Evolutionary conservation across 148 eudicot species (phyloP).

Genomic region (Bassia scoparia): DNA sequence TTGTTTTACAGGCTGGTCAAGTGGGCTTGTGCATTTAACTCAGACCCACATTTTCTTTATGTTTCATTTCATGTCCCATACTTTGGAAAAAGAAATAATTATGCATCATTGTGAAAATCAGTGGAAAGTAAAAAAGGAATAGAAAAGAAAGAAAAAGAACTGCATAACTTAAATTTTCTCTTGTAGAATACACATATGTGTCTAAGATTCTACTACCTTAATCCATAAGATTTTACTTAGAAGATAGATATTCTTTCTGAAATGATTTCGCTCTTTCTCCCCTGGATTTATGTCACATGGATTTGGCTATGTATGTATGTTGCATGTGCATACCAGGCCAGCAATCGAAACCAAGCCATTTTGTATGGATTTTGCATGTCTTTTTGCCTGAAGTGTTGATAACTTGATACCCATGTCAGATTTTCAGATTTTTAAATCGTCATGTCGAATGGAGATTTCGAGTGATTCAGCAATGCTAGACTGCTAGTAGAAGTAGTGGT

Average conservation of each 20-base stretch:
- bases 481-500: background rate
- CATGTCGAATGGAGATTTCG: background rate
- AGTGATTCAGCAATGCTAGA: background rate
- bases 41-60: conserved; percentile 8
- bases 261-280: background rate
- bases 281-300: background rate
- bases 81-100: background rate
- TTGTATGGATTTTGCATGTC: background rate
- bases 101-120: conserved; percentile 2
- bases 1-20: conserved; percentile 25
- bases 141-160: background rate
- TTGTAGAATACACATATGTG: background rate
- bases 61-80: background rate
- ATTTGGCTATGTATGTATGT: conserved; percentile 6
- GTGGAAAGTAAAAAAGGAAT: too few relatives aligned
- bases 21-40: conserved; percentile 10
- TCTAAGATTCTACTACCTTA: background rate
- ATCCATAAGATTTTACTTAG: background rate
- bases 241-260: background rate
- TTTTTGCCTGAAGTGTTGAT: background rate
- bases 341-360: background rate
- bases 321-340: too few relatives aligned
- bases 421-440: background rate
- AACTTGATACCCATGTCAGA: background rate
- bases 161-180: background rate